Conservation (phyloP, 495 filamentous ascomycete species). For the Aspergillus haitiensis region DNA sequence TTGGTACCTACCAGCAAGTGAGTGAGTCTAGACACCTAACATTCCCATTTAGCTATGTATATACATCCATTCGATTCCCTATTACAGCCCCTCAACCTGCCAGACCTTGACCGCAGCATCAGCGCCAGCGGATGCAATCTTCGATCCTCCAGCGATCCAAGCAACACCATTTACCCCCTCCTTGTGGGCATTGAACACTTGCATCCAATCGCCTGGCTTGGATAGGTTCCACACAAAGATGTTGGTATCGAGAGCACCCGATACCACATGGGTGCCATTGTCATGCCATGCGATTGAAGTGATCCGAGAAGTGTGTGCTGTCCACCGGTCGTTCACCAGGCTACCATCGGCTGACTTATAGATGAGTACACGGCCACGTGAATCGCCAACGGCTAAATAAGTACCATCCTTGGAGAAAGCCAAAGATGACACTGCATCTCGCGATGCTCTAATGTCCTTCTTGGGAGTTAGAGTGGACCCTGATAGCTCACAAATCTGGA, state of each 20-base stretch:
- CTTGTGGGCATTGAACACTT: constrained; percentile 83
- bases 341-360: constrained; percentile 56
- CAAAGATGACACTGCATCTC: constrained; percentile 53
- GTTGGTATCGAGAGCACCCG: constrained; percentile 84
- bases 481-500: constrained; percentile 69
- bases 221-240: constrained; percentile 88
- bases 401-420: constrained; percentile 75
- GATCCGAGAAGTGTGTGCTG: constrained; percentile 85
- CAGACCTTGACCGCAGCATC: constrained; percentile 92
- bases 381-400: constrained; percentile 76
- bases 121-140: constrained; percentile 74
- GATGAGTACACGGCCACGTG: constrained; percentile 80
- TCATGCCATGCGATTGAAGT: constrained; percentile 80
- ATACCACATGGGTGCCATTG: constrained; percentile 72
- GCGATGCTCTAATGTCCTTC: constrained; percentile 42
- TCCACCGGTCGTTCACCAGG: constrained; percentile 70
- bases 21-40: too few species aligned
- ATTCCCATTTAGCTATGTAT: neutral
- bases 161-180: constrained; percentile 88
- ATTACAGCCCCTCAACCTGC: constrained; percentile 68
- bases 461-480: constrained; percentile 48
- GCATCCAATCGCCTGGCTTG: constrained; percentile 77
- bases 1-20: too few species aligned
- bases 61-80: constrained; percentile 4
- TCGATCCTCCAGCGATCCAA: constrained; percentile 72